Base-by-base conservation (phyloP, 768 basidiomycete species). In the Leccinellum rugosiceps region DNA sequence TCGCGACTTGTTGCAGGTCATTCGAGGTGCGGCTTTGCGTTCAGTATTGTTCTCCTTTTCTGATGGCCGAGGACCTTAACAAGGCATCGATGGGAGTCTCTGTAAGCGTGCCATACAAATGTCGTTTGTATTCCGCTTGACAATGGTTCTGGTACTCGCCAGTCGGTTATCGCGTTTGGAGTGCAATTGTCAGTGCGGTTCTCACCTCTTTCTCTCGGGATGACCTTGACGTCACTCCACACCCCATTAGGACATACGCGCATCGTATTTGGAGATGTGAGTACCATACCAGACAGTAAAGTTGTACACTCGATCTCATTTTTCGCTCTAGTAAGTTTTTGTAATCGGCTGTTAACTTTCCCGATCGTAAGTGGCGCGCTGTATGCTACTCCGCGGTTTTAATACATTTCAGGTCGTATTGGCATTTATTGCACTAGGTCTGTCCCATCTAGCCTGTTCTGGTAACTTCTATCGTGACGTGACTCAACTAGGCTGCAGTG, bases 201-300 rank as follows among this genome's bases (percentile, higher is more conserved):
- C 14, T 17, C 46, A 53, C 19, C 53, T 21, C 44, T 35, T 13
- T 13, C 32, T 41, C n/a, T 41, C n/a, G 1, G 11, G 3, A 15
- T 46, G n/a, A 56, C 43, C 19, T 52, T 52, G 56, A 58, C 46
- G 47, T 53, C 52, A 52, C 52, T 45, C 21, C 23, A 41, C 23
- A 10, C 62, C 28, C 21, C 26, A 53, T 53, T 23, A 74, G 73
- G 64, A 68, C 68, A 59, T 74, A 74, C 58, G 74, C 73, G 13
- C 68, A 74, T 60, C 74, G 73, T 28, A 67, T 74, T 58, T 74
- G 74, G 74, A 73, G 68, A 62, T 53, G 74, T 74, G 54, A 62
- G 74, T 58, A 19, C 55, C 19, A 2, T 11, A 11, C 19, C 19
- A 9, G 51, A 58, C 15, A 38, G 50, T 15, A 10, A 13, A 31